Evolutionary conservation across 371 early-diverging fungal genomes (phyloP), one percentile per base, ranked within the genome.

Genomic region (Mortierella sp.): DNA sequence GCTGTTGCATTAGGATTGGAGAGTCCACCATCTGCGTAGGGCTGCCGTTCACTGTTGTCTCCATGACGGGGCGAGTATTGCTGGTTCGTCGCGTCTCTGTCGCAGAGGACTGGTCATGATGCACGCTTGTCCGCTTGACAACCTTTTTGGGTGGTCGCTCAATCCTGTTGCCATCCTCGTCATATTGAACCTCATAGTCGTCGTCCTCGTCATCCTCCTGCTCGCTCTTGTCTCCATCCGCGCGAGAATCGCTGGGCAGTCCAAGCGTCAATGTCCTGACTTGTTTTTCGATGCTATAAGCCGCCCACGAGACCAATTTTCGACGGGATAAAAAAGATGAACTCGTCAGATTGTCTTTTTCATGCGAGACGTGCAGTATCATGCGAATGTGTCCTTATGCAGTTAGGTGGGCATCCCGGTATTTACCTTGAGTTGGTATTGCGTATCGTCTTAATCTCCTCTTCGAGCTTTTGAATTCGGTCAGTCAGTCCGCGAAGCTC

Each of bases 91-190:
- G 84, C 5, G 84, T 54, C 51, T 69, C 80, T 43, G 74, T 40
- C 0, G 51, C 81, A 19, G 9, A 28, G 28, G 13, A 31, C 40
- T 76, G 76, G 19, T 72, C 70, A 9, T 69, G 71, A 24, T 75
- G 76, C 16, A 81, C 26, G 31, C 77, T 77, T 19, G 55, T 71
- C 6, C 77, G 74, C 28, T 75, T 77, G 69, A 31, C 14, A n/a
- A 21, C 3, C 74, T 40, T 76, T 21, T 74, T 71, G 8, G 82
- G 74, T 9, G 78, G 76, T 55, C 67, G 51, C 34, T 85, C 85
- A 26, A 85, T 85, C 74, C 85, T 75, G 74, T 85, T 85, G n/a
- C 85, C 86, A 28, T 85, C 86, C 9, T 85, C 86, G 51, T 85
- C 86, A 46, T 85, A 85, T 14, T 81, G 71, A 2, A 85, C 86